These are phyloP conservation scores for Tanacetum coccineum DNA, from an alignment of 129 eudicot species.

Conservation along the genomic window DNA sequence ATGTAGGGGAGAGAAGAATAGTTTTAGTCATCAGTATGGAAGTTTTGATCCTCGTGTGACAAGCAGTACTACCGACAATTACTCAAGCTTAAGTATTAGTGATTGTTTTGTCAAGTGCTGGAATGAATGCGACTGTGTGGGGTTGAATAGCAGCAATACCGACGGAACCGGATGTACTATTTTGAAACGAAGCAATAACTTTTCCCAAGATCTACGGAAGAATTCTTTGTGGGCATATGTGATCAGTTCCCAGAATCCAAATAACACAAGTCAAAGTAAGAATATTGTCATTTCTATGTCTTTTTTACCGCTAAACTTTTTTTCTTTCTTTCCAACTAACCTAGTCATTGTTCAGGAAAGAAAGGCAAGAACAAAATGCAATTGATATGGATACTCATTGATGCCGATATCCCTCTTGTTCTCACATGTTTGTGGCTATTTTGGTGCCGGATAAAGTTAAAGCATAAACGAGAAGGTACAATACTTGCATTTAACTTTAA, in stretches of 20 bases:
- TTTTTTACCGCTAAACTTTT: not conserved
- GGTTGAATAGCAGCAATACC: not conserved
- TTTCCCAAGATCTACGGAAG: not conserved
- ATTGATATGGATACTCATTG: conserved; percentile 15
- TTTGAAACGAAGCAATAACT: not conserved
- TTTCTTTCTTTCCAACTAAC: not conserved
- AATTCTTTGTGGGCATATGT: not conserved
- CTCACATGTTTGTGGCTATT: conserved; percentile 22
- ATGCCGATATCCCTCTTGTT: conserved; percentile 1
- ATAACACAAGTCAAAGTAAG: not conserved
- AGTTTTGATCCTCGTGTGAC: not conserved
- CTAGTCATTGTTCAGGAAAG: not conserved
- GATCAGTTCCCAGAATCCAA: not conserved
- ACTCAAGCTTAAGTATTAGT: not conserved
- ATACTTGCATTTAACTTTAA: not conserved
- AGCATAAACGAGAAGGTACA: conserved; percentile 28
- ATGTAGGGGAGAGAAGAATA: not conserved
- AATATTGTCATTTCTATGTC: not conserved
- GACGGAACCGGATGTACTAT: not conserved
- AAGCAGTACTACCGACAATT: not conserved
- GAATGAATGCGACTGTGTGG: conserved; percentile 7
- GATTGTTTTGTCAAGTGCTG: conserved; percentile 1
- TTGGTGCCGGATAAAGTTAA: conserved; percentile 15
- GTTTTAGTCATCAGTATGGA: not conserved
- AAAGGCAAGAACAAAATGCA: not conserved